phyloP scores from a whole-genome alignment of 768 basidiomycete species.

The Lactarius evosmus region DNA sequence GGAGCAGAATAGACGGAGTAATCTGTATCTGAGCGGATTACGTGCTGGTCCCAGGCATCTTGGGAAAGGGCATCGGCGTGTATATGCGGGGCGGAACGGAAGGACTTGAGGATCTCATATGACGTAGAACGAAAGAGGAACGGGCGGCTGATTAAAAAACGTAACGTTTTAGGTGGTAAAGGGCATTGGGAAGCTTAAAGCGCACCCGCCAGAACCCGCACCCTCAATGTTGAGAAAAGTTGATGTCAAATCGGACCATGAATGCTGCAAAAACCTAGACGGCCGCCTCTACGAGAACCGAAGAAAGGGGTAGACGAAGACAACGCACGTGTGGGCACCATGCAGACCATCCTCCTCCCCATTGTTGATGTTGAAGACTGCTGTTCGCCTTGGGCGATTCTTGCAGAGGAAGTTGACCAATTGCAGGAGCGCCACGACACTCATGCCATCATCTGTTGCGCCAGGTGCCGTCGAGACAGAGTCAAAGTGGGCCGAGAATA shows the following conservation, averaged over 20 bases:
- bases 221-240: slow-evolving; percentile 83
- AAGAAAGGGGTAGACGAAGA: slow-evolving; percentile 2
- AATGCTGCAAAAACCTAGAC: slow-evolving; percentile 64
- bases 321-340: slow-evolving; percentile 61
- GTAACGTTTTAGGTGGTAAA: slow-evolving; percentile 9
- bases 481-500: slow-evolving; percentile 82
- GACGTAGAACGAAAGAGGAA: slow-evolving; percentile 72
- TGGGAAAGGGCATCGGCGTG: slow-evolving; percentile 69
- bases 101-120: slow-evolving; percentile 51
- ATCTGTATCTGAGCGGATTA: slow-evolving; percentile 70
- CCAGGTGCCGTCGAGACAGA: slow-evolving; percentile 75
- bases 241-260: slow-evolving; percentile 64
- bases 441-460: slow-evolving; percentile 78
- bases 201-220: slow-evolving; percentile 72
- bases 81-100: slow-evolving; percentile 57
- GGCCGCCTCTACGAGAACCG: background rate
- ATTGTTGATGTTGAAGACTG: slow-evolving; percentile 83
- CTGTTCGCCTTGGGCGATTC: slow-evolving; percentile 53
- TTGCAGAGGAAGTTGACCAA: slow-evolving; percentile 48
- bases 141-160: slow-evolving; percentile 53
- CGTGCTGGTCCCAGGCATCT: slow-evolving; percentile 63
- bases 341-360: slow-evolving; percentile 77
- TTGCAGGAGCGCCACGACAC: slow-evolving; percentile 60
- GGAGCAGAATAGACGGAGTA: slow-evolving; percentile 58
- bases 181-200: background rate